Conservation (phyloP, 2,329 filamentous ascomycete genomes). For the Diaporthe sp. region DNA sequence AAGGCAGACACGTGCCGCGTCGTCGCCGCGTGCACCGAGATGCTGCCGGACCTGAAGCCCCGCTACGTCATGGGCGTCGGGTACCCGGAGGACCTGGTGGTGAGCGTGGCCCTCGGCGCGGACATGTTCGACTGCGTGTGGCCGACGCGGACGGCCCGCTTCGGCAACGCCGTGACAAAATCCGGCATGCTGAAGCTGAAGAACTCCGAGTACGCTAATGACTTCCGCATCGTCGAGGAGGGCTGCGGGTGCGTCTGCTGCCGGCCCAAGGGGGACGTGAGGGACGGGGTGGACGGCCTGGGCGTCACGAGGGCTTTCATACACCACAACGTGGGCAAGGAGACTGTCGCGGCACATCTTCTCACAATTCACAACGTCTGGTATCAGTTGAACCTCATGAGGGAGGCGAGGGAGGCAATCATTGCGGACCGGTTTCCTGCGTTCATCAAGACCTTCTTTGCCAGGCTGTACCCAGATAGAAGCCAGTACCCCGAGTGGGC, state of each 20-base stretch:
- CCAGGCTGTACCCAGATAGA: constrained; percentile 74
- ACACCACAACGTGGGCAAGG: constrained; percentile 91
- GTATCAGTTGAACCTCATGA: constrained; percentile 90
- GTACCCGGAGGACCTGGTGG: constrained; percentile 94
- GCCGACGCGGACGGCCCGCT: constrained; percentile 95
- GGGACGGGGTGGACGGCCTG: constrained; percentile 58
- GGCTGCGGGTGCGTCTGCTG: constrained; percentile 87
- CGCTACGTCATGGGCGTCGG: constrained; percentile 99
- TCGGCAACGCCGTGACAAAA: constrained; percentile 92
- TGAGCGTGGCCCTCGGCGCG: constrained; percentile 91
- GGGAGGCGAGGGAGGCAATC: constrained; percentile 78
- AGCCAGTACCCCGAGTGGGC: constrained; percentile 84
- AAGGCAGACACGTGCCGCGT: constrained; percentile 94
- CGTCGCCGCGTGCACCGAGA: constrained; percentile 83
- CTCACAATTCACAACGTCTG: constrained; percentile 96
- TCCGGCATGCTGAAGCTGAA: constrained; percentile 86
- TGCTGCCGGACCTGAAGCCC: constrained; percentile 92
- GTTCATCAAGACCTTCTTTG: constrained; percentile 84
- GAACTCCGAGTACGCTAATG: constrained; percentile 77
- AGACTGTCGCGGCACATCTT: constrained; percentile 87
- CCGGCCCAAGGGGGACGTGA: constrained; percentile 68
- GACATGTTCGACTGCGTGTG: constrained; percentile 99
- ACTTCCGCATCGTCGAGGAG: constrained; percentile 86
- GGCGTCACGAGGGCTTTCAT: constrained; percentile 90
- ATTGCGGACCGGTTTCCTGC: constrained; percentile 82